Percentiles rank a stretch among this genome's conserved stretches.
These are phyloP conservation scores for Monilinia polystroma DNA, from an alignment of 2,329 filamentous ascomycete genomes.

Conservation along the genomic window DNA sequence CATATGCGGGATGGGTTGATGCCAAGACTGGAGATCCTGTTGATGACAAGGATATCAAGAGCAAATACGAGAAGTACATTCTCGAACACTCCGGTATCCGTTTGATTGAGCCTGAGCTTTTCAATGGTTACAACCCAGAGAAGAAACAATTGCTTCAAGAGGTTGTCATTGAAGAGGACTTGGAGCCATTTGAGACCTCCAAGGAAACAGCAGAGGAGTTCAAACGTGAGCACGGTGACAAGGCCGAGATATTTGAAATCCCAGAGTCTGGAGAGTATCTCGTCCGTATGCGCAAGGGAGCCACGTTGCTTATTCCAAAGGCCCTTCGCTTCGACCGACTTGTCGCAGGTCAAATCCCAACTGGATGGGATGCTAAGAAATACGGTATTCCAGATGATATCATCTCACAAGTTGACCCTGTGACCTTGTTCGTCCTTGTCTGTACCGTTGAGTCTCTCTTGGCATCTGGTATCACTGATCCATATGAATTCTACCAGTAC, in stretches of 20 bases:
- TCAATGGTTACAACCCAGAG: conserved; percentile 94
- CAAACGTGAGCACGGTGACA: conserved; percentile 93
- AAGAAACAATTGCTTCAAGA: conserved; percentile 98
- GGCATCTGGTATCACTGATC: conserved; percentile 92
- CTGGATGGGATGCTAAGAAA: conserved; percentile 93
- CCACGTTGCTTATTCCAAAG: conserved; percentile 93
- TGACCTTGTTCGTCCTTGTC: conserved; percentile 92
- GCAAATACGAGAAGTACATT: conserved; percentile 96
- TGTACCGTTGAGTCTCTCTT: conserved; percentile 90
- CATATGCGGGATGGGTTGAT: conserved; percentile 96
- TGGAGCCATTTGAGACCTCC: conserved; percentile 94
- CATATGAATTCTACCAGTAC: conserved; percentile 99
- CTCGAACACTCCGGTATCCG: conserved; percentile 96
- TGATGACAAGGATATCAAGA: conserved; percentile 96
- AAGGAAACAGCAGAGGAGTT: conserved; percentile 98
- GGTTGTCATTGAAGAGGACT: conserved; percentile 93
- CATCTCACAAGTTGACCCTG: conserved; percentile 93
- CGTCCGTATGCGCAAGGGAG: conserved; percentile 92
- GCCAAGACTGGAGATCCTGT: conserved; percentile 91
- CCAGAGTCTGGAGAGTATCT: conserved; percentile 91
- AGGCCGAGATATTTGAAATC: conserved; percentile 96
- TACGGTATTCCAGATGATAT: conserved; percentile 98
- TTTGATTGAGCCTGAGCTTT: conserved; percentile 94
- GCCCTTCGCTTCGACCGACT: conserved; percentile 95
- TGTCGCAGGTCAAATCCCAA: conserved; percentile 94